A percentile compares a stretch with the other conserved stretches of the same genome.
Evolutionary conservation across 2,329 filamentous ascomycete species (phyloP).

Genomic region (Microcera coccophila): DNA sequence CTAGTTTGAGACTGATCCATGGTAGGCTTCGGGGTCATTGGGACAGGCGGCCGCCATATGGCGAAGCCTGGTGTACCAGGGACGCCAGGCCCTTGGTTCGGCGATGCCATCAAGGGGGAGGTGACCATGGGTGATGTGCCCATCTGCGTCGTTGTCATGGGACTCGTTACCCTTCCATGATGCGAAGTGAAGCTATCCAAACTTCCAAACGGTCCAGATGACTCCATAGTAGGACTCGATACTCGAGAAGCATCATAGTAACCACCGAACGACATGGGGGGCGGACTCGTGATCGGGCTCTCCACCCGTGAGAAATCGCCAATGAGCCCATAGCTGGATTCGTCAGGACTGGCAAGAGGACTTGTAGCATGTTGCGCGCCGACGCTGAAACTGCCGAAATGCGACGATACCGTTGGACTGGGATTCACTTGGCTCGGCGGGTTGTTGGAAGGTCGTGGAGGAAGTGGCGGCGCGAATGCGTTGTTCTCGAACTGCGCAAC

Average conservation of each 20-base stretch:
- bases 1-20: conserved; percentile 20
- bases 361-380: conserved; percentile 30
- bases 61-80: conserved; percentile 37
- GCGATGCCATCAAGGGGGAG: conserved; percentile 18
- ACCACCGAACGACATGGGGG: conserved; percentile 29
- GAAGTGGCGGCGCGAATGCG: conserved; percentile 34
- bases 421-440: conserved; percentile 25
- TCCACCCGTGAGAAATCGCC: conserved; percentile 27
- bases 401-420: conserved; percentile 26
- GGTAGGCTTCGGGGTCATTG: conserved; percentile 24
- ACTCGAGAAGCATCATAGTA: conserved; percentile 31
- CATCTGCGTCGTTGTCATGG: conserved; percentile 26
- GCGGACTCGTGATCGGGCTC: conserved; percentile 32
- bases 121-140: conserved; percentile 21
- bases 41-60: conserved; percentile 36
- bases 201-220: conserved; percentile 30
- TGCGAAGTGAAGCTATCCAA: conserved; percentile 33
- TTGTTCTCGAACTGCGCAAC: conserved; percentile 42
- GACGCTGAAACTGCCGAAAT: conserved; percentile 31
- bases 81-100: conserved; percentile 16
- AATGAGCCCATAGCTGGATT: conserved; percentile 33
- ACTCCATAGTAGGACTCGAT: conserved; percentile 25
- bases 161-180: conserved; percentile 21
- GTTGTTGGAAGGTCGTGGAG: conserved; percentile 31
- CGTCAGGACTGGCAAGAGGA: conserved; percentile 31